Evolutionary conservation across 805 yeast species (phyloP).

Genomic region (Myxozyma kluyveri): DNA sequence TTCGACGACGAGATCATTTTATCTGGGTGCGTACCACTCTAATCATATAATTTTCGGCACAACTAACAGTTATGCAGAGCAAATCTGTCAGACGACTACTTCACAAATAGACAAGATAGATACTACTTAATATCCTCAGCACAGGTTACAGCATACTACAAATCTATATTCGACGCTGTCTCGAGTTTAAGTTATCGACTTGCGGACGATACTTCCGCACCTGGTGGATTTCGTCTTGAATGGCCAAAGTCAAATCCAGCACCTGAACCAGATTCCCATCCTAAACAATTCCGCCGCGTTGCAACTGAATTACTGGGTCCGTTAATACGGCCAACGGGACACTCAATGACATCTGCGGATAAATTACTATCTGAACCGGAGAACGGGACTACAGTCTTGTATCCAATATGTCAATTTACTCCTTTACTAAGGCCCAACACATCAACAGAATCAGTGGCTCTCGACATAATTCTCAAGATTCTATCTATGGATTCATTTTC

Average conservation of each 20-base stretch:
- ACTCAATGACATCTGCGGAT: slow-evolving; percentile 1
- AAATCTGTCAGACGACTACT: slow-evolving; percentile 84
- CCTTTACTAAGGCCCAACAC: slow-evolving; percentile 66
- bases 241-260: slow-evolving; percentile 71
- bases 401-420: slow-evolving; percentile 87
- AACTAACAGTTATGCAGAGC: too few relatives aligned
- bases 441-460: slow-evolving; percentile 79
- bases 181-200: slow-evolving; percentile 70
- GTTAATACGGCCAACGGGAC: slow-evolving; percentile 47
- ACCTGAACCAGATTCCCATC: slow-evolving; percentile 55
- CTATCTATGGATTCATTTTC: slow-evolving; percentile 44
- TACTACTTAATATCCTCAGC: slow-evolving; percentile 68
- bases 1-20: slow-evolving; percentile 85
- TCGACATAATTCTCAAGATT: slow-evolving; percentile 49
- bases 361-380: slow-evolving; percentile 23
- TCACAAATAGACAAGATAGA: slow-evolving; percentile 91
- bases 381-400: slow-evolving; percentile 58
- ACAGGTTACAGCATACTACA: slow-evolving; percentile 68
- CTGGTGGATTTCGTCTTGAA: slow-evolving; percentile 52
- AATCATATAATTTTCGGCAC: too few relatives aligned
- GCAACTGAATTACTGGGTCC: slow-evolving; percentile 58
- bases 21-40: slow-evolving; percentile 58
- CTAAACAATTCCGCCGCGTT: slow-evolving; percentile 31
- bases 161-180: slow-evolving; percentile 63
- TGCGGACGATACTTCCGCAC: slow-evolving; percentile 42